Conservation (phyloP, 345 rosid species). For the Moricandia moricandioides region DNA sequence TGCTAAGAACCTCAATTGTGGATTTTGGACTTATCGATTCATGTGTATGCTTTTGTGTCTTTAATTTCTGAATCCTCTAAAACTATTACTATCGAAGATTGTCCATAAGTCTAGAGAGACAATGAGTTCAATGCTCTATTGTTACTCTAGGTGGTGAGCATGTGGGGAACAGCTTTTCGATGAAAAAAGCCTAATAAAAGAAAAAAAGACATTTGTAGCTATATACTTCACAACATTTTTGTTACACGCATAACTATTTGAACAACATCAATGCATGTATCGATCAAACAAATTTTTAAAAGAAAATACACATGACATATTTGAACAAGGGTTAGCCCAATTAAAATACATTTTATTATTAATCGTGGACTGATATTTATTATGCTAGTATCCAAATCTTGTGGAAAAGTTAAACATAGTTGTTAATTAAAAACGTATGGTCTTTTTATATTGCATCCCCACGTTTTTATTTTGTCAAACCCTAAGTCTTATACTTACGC, state of each 20-base stretch:
- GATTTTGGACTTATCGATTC: neutral
- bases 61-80: neutral
- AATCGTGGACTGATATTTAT: neutral
- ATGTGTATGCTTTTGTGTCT: neutral
- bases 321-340: neutral
- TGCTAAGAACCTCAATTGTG: neutral
- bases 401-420: neutral
- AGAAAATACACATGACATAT: neutral
- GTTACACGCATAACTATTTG: neutral
- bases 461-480: constrained; percentile 10
- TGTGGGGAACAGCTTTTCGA: neutral
- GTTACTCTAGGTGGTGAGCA: neutral
- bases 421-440: neutral
- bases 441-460: neutral
- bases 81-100: neutral
- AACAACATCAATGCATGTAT: neutral
- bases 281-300: neutral
- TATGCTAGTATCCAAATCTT: neutral
- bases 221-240: neutral
- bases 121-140: neutral
- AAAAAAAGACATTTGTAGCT: neutral
- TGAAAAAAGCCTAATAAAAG: neutral
- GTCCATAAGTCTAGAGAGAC: neutral
- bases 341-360: neutral
- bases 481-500: constrained; percentile 16